These are phyloP conservation scores for Letharia lupina DNA, from an alignment of 495 filamentous ascomycete genomes.

Conservation along the genomic window DNA sequence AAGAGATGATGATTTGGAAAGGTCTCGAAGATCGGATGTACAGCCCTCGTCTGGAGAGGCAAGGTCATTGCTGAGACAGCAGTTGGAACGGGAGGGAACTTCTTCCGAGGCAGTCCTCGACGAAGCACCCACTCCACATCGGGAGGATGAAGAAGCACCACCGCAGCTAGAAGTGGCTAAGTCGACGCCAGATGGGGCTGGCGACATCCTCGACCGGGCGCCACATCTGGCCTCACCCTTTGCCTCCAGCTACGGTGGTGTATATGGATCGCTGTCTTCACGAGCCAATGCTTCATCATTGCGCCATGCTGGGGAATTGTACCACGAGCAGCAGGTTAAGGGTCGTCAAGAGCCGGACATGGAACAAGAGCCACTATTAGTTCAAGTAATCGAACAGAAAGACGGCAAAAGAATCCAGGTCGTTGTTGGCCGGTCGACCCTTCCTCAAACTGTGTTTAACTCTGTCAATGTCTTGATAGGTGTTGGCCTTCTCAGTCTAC, in stretches of 20 bases:
- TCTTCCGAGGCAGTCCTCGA: constrained; percentile 21
- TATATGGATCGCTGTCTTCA: constrained; percentile 69
- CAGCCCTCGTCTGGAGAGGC: constrained; percentile 27
- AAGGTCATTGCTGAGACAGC: constrained; percentile 41
- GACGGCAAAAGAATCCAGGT: constrained; percentile 77
- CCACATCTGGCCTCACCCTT: constrained; percentile 57
- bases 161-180: neutral
- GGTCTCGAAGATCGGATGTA: constrained; percentile 22
- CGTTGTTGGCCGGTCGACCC: constrained; percentile 82
- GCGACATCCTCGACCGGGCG: constrained; percentile 51
- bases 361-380: constrained; percentile 68
- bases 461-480: constrained; percentile 93
- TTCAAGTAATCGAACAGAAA: constrained; percentile 76
- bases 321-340: constrained; percentile 57
- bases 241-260: constrained; percentile 62
- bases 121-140: constrained; percentile 24
- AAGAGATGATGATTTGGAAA: constrained; percentile 28
- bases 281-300: constrained; percentile 60
- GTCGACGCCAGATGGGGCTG: constrained; percentile 18
- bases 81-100: constrained; percentile 29
- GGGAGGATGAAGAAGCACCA: constrained; percentile 23
- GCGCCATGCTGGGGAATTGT: constrained; percentile 60
- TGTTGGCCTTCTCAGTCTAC: constrained; percentile 80
- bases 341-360: constrained; percentile 44
- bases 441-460: constrained; percentile 95